These are phyloP conservation scores for Silene uniflora DNA, from an alignment of 148 eudicot genomes.

Conservation along the genomic window DNA sequence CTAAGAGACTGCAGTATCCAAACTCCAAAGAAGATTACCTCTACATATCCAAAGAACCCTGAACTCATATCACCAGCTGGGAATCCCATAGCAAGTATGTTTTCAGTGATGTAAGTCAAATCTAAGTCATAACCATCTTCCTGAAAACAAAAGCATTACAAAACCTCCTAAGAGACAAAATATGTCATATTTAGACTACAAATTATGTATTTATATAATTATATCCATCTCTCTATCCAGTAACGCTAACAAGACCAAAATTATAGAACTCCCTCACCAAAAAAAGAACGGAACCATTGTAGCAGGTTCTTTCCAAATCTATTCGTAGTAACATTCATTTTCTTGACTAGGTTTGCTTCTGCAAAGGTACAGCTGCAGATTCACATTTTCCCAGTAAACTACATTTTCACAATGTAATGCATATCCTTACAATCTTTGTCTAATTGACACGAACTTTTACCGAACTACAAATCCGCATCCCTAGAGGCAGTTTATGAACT, in stretches of 20 bases:
- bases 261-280: too few relatives aligned
- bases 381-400: too few relatives aligned
- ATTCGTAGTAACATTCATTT: too few relatives aligned
- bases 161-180: background rate
- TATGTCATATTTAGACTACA: background rate
- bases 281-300: background rate
- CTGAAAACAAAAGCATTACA: conserved; percentile 29
- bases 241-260: background rate
- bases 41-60: conserved; percentile 92
- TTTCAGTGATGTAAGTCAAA: conserved; percentile 96
- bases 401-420: too few relatives aligned
- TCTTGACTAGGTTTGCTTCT: too few relatives aligned
- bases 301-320: too few relatives aligned
- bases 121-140: conserved; percentile 98
- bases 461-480: too few relatives aligned
- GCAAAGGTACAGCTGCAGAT: too few relatives aligned
- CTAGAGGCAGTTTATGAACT: too few relatives aligned
- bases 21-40: conserved; percentile 44
- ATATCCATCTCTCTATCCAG: background rate
- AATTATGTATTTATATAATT: background rate
- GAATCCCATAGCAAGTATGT: conserved; percentile 97
- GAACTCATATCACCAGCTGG: conserved; percentile 99
- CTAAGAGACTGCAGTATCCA: conserved; percentile 2
- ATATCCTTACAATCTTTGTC: too few relatives aligned
- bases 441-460: too few relatives aligned